phyloP scores from a whole-genome alignment of 441 rosid genomes.

The Gossypium schwendimanii region DNA sequence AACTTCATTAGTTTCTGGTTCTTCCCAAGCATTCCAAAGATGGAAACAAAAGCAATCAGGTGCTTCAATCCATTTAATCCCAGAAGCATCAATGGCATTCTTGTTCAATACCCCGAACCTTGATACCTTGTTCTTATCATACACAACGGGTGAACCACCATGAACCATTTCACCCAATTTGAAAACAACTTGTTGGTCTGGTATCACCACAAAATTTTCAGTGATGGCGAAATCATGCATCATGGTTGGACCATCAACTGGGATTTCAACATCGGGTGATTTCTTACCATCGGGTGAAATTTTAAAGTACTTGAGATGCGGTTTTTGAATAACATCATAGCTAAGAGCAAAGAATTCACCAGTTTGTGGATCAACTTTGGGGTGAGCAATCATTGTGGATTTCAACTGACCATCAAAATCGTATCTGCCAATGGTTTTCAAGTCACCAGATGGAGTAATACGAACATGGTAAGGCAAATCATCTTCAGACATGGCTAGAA shows the following conservation, averaged over 20 bases:
- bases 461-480: constrained; percentile 67
- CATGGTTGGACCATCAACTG: constrained; percentile 59
- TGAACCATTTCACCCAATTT: constrained; percentile 59
- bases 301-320: constrained; percentile 57
- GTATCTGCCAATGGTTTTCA: constrained; percentile 60
- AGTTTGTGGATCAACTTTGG: constrained; percentile 63
- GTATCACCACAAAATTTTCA: constrained; percentile 62
- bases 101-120: constrained; percentile 62
- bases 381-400: constrained; percentile 76
- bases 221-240: constrained; percentile 83
- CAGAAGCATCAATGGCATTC: constrained; percentile 33
- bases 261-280: constrained; percentile 59
- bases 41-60: constrained; percentile 73
- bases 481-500: constrained; percentile 84
- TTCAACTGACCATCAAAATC: constrained; percentile 51
- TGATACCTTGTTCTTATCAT: constrained; percentile 52
- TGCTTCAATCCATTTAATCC: constrained; percentile 53
- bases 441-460: constrained; percentile 53
- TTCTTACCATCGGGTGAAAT: constrained; percentile 45
- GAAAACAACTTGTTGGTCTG: constrained; percentile 84
- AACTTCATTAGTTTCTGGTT: constrained; percentile 56
- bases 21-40: constrained; percentile 93
- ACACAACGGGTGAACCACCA: constrained; percentile 81
- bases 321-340: constrained; percentile 61
- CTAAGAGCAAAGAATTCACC: constrained; percentile 58